Evolutionary conservation across 805 yeast genomes (phyloP), one percentile per base, ranked within the genome.

Genomic region (Suhomyces vadensis): DNA sequence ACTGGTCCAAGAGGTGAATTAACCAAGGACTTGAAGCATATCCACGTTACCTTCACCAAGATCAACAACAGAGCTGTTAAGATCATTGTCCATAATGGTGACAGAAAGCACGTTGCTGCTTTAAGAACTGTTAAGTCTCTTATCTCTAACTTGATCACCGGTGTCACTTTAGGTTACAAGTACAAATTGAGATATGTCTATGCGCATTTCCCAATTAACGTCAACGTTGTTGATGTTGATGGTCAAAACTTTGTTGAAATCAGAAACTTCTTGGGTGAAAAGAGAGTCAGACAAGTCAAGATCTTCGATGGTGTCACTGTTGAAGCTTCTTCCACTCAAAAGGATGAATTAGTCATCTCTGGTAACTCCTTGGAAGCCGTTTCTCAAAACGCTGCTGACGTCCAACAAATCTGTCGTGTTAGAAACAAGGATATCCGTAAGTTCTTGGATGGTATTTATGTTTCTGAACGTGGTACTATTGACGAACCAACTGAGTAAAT

Each of bases 121-220:
- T 82, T 94, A 74, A 91, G 98, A 83, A 92, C 99, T 54, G 98
- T 94, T 75, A 91, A 89, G 80, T 88, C 98, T 57, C 79, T 94
- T 72, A 81, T 94, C 65, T 71, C 88, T 71, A 94, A 94, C 87
- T 77, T 94, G 83, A 75, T 94, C 78, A 87, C 87, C 61, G 99
- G 99, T 87, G 99, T 94, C 72, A 94, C 99, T 74, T 84, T 84
- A 81, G 99, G 98, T 77, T 92, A 78, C 95, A 84, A 87, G 79
- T 94, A 94, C 94, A 94, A 94, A 87, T 86, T 94, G 97, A 90
- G 98, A 83, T 91, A 89, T 76, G 99, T 94, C 57, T 95, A 92
- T 73, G 99, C 99, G 85, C 99, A 94, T 88, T 94, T 94, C 96
- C 99, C 99, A 75, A 94, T 95, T 79, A 94, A 94, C 79, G 97